Conservation (phyloP, 1,284 basidiomycete species). For the Gastroboletus turbinatus region DNA sequence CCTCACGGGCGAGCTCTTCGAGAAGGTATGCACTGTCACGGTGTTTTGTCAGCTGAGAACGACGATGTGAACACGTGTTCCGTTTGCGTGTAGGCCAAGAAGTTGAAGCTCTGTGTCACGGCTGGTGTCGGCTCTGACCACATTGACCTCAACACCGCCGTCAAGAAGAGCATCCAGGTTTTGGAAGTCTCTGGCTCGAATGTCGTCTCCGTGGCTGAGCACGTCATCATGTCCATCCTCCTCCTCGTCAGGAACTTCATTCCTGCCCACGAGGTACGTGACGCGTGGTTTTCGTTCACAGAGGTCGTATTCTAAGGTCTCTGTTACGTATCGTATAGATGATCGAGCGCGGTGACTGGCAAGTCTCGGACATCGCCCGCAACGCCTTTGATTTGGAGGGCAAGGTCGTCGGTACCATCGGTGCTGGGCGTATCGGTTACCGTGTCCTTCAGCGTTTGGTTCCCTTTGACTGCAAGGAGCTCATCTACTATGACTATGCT, state of each 20-base stretch:
- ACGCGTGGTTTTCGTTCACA: neutral
- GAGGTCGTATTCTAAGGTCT: neutral
- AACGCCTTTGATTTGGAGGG: slow-evolving; percentile 87
- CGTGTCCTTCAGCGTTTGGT: slow-evolving; percentile 85
- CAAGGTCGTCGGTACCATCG: slow-evolving; percentile 90
- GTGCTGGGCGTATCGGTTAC: slow-evolving; percentile 87
- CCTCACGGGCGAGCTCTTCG: slow-evolving; percentile 78
- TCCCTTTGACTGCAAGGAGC: slow-evolving; percentile 89
- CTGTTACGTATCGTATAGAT: slow-evolving; percentile 47
- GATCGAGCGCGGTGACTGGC: slow-evolving; percentile 84
- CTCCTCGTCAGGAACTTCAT: slow-evolving; percentile 73
- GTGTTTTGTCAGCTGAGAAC: neutral
- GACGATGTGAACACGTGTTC: slow-evolving; percentile 2
- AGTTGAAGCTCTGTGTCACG: slow-evolving; percentile 90
- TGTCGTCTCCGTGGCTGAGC: slow-evolving; percentile 91
- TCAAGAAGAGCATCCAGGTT: slow-evolving; percentile 81
- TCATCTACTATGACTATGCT: slow-evolving; percentile 92
- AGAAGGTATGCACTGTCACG: slow-evolving; percentile 44
- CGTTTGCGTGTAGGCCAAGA: slow-evolving; percentile 62
- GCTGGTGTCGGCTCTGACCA: slow-evolving; percentile 96
- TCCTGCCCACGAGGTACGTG: slow-evolving; percentile 54
- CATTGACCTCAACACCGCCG: slow-evolving; percentile 88
- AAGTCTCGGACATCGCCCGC: slow-evolving; percentile 79
- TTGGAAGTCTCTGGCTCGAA: slow-evolving; percentile 84
- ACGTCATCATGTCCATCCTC: slow-evolving; percentile 81